Evolutionary conservation across 306 rosid species (phyloP), one percentile per base, ranked within the genome.

Genomic region (Castanea mollissima): DNA sequence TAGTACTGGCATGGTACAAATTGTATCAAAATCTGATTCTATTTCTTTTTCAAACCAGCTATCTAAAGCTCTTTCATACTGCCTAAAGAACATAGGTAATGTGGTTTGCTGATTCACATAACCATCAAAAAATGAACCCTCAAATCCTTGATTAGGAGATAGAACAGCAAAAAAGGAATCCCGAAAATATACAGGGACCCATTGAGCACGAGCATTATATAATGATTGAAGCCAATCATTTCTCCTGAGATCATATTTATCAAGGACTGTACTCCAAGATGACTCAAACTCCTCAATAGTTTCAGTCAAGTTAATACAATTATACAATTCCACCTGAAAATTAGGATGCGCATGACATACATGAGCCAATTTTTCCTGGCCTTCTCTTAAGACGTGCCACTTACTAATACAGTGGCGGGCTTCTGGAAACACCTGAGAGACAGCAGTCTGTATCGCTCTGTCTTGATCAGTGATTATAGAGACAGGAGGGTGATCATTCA

Each of bases 341-440:
- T 75, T 85, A 46, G 97, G 98, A 87, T 94, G 86, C 10, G 80
- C 77, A 35, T 74, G 89, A 83, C 97, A 92, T 70, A 94, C 94
- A 74, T 87, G 90, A 69, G 89, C 97, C 82, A 94, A 80, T 86
- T 86, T 94, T 73, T 94, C 97, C 76, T 90, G 98, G 72, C 98
- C 98, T 83, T 94, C 98, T 80, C 97, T 87, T 86, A 94, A 90
- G 82, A 94, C 93, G 72, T 92, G 91, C 94, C 93, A 92, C 86
- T 84, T 94, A 84, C 90, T 94, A 76, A 92, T 86, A 74, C 97
- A 92, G 85, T 89, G 95, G 23, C 98, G 94, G 62, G 88, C 88
- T 85, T 89, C 91, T 54, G 98, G 97, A 78, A 94, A 89, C 80
- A 92, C 92, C 83, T 88, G 92, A 78, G 94, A 87, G 85, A 90